These are phyloP conservation scores for Dichotomopilus funicola DNA, from an alignment of 2,329 filamentous ascomycete genomes.

Conservation along the genomic window DNA sequence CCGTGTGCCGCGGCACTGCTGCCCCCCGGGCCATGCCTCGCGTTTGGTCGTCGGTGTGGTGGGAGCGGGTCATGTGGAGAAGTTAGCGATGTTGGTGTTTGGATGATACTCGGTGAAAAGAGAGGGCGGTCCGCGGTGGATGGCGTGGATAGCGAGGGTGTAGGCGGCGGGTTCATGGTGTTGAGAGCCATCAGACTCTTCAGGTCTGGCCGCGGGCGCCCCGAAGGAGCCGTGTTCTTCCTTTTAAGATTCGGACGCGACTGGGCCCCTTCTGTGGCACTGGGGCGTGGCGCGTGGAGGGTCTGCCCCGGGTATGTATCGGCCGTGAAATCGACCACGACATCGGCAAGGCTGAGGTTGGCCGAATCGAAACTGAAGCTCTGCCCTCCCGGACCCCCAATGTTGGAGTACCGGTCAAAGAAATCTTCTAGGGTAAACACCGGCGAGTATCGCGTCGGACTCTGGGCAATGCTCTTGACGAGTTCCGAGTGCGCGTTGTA, in stretches of 20 bases:
- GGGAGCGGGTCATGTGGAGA: conserved; percentile 30
- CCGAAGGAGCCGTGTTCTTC: conserved; percentile 38
- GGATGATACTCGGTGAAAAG: conserved; percentile 35
- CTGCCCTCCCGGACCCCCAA: conserved; percentile 52
- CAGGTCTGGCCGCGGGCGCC: conserved; percentile 35
- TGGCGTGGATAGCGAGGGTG: conserved; percentile 25
- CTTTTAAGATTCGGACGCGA: conserved; percentile 42
- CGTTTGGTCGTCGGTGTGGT: conserved; percentile 27
- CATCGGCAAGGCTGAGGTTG: conserved; percentile 65
- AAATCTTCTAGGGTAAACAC: conserved; percentile 84
- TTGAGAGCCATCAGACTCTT: conserved; percentile 32
- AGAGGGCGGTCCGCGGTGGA: conserved; percentile 33
- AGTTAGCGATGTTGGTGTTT: conserved; percentile 33
- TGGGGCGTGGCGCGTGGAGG: conserved; percentile 38
- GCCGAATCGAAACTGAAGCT: conserved; percentile 63
- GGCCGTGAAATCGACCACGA: conserved; percentile 52
- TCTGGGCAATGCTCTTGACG: conserved; percentile 64
- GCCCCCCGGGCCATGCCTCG: conserved; percentile 30
- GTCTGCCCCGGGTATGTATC: conserved; percentile 49
- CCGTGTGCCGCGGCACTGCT: conserved; percentile 28
- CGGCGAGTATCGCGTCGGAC: conserved; percentile 65
- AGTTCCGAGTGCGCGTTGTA: conserved; percentile 74
- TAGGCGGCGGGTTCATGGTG: conserved; percentile 27
- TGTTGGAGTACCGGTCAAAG: conserved; percentile 68
- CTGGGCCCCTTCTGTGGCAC: conserved; percentile 21